A percentile compares a stretch with the other conserved stretches of the same genome.
Conservation (phyloP, 2,329 filamentous ascomycete genomes). For the Fonsecaea erecta region DNA sequence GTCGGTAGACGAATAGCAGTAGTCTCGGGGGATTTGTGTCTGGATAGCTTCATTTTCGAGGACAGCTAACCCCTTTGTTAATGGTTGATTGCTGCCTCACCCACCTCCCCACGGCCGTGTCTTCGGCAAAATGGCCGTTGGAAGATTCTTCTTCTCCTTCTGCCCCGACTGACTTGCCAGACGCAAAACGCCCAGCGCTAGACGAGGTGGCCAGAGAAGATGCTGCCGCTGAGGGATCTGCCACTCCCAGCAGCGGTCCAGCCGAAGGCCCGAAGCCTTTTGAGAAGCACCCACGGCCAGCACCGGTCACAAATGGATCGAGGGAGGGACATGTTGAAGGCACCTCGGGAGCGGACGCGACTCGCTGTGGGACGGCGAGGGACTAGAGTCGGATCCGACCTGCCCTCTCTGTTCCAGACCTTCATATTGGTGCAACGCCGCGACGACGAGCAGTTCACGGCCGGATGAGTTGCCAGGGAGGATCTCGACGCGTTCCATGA, state of each 20-base stretch:
- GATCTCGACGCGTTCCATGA: conserved; percentile 78
- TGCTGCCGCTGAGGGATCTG: conserved; percentile 38
- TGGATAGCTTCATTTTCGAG: no score
- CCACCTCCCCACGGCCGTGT: conserved; percentile 48
- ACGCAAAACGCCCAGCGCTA: conserved; percentile 93
- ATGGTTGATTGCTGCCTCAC: no score
- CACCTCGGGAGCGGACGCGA: conserved; percentile 29
- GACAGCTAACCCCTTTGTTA: no score
- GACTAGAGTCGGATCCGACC: no score
- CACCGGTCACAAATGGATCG: conserved; percentile 47
- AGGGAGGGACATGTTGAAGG: conserved; percentile 68
- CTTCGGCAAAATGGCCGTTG: conserved; percentile 79
- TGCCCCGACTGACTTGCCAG: conserved; percentile 86
- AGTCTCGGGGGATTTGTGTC: no score
- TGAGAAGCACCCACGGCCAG: conserved; percentile 43
- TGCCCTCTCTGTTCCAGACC: no score
- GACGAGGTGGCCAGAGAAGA: conserved; percentile 83
- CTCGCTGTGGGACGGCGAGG: no score
- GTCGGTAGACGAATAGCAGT: no score
- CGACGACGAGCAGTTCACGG: no score
- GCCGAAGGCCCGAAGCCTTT: conserved; percentile 11
- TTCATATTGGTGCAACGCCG: no score
- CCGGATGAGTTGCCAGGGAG: conserved; percentile 73
- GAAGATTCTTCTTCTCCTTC: conserved; percentile 97
- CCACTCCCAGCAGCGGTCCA: conserved; percentile 47